These are phyloP conservation scores for Bipolaris cookei DNA, from an alignment of 2,329 filamentous ascomycete species.

Conservation along the genomic window DNA sequence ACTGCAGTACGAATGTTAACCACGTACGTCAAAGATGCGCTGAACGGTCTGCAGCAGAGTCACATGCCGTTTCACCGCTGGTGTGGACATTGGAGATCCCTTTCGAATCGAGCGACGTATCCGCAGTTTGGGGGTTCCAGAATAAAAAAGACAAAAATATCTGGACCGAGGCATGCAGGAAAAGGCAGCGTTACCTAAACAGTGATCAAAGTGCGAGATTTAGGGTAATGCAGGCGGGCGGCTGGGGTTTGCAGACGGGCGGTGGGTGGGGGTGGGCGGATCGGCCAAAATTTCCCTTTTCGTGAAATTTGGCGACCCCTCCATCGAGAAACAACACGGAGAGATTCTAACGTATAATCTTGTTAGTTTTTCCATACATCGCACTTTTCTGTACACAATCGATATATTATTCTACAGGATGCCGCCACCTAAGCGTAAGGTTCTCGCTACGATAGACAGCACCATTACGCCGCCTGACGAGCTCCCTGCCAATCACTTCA, in stretches of 20 bases:
- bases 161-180: not conserved
- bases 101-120: not conserved
- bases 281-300: constrained; percentile 13
- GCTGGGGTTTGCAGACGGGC: not conserved
- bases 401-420: constrained; percentile 52
- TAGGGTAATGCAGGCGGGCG: constrained; percentile 1
- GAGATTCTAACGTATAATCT: not conserved
- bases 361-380: not conserved
- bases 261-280: not conserved
- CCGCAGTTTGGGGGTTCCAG: not conserved
- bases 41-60: not conserved
- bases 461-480: constrained; percentile 65
- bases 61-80: not conserved
- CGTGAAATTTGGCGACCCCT: constrained; percentile 16
- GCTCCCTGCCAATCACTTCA: constrained; percentile 60
- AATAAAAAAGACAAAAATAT: not conserved
- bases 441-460: constrained; percentile 79
- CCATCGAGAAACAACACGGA: constrained; percentile 3
- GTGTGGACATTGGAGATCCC: not conserved
- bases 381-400: not conserved
- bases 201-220: constrained; percentile 16
- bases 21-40: not conserved
- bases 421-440: constrained; percentile 76
- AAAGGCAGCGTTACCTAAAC: constrained; percentile 15
- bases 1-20: not conserved